Conservation (phyloP, 2,329 filamentous ascomycete species). For the Colletotrichum eremochloae region DNA sequence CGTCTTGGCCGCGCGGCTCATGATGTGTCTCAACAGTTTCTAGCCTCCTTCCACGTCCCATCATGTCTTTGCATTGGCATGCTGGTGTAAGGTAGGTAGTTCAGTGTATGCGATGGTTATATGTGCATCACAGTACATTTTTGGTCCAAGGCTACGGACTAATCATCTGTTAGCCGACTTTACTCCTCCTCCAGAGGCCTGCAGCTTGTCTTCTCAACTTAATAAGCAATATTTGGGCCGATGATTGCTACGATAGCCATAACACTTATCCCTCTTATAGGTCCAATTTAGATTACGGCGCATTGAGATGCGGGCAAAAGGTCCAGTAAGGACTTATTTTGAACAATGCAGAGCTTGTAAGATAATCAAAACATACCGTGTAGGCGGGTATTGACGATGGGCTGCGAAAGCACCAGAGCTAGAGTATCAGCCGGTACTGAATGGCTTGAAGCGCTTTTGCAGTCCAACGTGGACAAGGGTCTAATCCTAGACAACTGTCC, state of each 20-base stretch:
- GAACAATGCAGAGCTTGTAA: neutral
- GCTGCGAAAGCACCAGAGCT: neutral
- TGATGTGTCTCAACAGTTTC: neutral
- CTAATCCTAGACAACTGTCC: too few relatives aligned
- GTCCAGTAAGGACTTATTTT: too few relatives aligned
- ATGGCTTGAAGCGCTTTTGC: too few relatives aligned
- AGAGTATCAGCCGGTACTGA: too few relatives aligned
- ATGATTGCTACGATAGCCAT: neutral
- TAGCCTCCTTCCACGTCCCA: neutral
- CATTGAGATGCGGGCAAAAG: neutral
- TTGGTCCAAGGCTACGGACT: neutral
- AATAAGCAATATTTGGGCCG: neutral
- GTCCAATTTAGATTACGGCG: neutral
- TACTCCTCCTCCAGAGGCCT: neutral
- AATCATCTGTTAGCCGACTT: neutral
- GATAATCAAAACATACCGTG: neutral
- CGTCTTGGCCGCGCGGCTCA: neutral
- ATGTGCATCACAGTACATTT: neutral
- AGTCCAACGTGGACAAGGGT: too few relatives aligned
- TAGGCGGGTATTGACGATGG: too few relatives aligned
- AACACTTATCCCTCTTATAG: neutral
- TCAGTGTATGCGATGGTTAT: neutral
- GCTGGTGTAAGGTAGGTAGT: neutral
- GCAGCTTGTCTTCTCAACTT: neutral
- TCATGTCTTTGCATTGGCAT: neutral